Conservation (phyloP, 306 rosid species). For the Lathyrus tuberosus region DNA sequence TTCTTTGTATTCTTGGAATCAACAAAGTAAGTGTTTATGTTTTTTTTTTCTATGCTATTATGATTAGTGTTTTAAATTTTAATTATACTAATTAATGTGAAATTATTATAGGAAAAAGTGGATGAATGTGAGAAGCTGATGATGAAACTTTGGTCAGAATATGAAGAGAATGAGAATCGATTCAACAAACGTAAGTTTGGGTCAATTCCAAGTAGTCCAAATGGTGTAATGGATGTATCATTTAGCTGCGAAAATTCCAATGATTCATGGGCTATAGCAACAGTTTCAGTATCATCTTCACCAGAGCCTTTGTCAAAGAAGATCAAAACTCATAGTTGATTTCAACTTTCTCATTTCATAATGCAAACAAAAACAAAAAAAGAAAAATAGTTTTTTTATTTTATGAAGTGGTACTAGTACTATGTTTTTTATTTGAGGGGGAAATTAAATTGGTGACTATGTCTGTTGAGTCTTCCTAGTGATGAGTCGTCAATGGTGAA, state of each 20-base stretch:
- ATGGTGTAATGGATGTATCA: slow-evolving; percentile 71
- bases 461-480: slow-evolving; percentile 46
- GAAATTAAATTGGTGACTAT: slow-evolving; percentile 55
- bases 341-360: neutral
- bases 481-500: slow-evolving; percentile 20
- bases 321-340: slow-evolving; percentile 41
- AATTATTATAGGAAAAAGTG: slow-evolving; percentile 57
- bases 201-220: slow-evolving; percentile 72
- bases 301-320: slow-evolving; percentile 75
- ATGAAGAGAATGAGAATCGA: slow-evolving; percentile 37
- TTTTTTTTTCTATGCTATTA: neutral
- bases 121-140: slow-evolving; percentile 65
- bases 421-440: slow-evolving; percentile 22
- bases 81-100: neutral
- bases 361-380: neutral
- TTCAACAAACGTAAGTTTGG: slow-evolving; percentile 64
- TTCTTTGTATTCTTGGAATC: slow-evolving; percentile 65
- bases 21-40: slow-evolving; percentile 56
- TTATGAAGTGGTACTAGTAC: neutral
- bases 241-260: slow-evolving; percentile 77
- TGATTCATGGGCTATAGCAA: slow-evolving; percentile 64
- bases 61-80: neutral
- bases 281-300: slow-evolving; percentile 65
- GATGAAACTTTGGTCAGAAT: slow-evolving; percentile 44
- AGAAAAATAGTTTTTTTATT: neutral